Evolutionary conservation across 129 eudicot genomes (phyloP), one percentile per base, ranked within the genome.

Genomic region (Centaurea solstitialis): DNA sequence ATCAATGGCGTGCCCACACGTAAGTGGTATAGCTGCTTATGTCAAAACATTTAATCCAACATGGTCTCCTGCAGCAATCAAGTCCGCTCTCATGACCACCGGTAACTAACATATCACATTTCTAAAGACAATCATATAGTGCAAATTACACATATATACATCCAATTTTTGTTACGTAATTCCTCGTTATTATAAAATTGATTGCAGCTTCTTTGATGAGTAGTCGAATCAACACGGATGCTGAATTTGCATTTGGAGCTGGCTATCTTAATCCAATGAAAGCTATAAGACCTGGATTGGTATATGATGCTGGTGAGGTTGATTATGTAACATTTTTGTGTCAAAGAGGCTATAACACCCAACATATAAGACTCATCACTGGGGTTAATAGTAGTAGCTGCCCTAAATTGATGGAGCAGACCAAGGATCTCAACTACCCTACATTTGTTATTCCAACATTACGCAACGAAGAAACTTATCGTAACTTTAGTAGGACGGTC

Each of bases 1-100:
- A 53, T 82, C 85, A 23, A 82, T 82, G 85, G 62, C 85, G 11
- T 82, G 85, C 76, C 85, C 85, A 33, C 81, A 82, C 18, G 85
- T 75, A 39, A 82, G 76, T 7, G 85, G 85, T 47, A 68, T 82
- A 13, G 85, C 85, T 57, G 81, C 85, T n/a, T 82, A 75, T 39
- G 35, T 75, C 64, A 82, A 82, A 69, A 20, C 81, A 9, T 75
- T 82, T 53, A 77, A 82, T 21, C 81, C 85, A 7, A 75, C 30
- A 30, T 82, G 85, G 84, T 80, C 84, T 62, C 84, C 84, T 9
- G 79, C 84, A 41, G 73, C 79, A 24, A 65, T 80, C 62, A 82
- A 82, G 69, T 82, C 81, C 3, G 85, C 85, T 68, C 80, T 82
- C 61, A 82, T 82, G 85, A 82, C 85, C 23, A 82, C 80, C 7